Conservation (phyloP, 495 filamentous ascomycete species). For the Aspergillus asperescens region DNA sequence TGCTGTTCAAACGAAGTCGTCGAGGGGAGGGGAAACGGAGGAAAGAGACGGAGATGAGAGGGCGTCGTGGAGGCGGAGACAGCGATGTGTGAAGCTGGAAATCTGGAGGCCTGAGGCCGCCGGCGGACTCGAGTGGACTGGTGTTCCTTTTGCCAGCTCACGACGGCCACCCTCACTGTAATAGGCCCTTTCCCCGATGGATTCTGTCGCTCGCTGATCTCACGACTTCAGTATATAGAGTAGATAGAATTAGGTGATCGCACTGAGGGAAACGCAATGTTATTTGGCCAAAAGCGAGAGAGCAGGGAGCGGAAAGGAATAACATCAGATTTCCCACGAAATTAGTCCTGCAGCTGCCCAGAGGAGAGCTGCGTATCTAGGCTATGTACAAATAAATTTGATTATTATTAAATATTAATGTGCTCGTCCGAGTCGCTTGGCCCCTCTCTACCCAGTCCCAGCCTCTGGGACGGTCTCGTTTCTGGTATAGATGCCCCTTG, state of each 20-base stretch:
- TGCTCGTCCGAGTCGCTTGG: slow-evolving; percentile 10
- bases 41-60: slow-evolving; percentile 5
- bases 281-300: not conserved
- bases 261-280: not conserved
- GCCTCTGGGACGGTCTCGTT: slow-evolving; percentile 13
- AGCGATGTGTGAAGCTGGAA: slow-evolving; percentile 1
- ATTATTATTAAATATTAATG: not conserved
- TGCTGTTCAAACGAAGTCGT: not conserved
- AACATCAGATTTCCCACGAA: not conserved
- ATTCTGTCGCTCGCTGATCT: slow-evolving; percentile 8
- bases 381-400: not conserved
- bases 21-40: not conserved
- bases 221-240: slow-evolving; percentile 5
- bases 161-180: slow-evolving; percentile 1
- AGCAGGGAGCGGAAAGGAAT: not conserved
- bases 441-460: slow-evolving; percentile 7
- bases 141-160: slow-evolving; percentile 6
- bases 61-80: slow-evolving; percentile 15
- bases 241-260: not conserved
- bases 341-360: not conserved
- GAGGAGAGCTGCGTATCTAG: not conserved
- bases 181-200: not conserved
- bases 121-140: too few relatives aligned
- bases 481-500: slow-evolving; percentile 12
- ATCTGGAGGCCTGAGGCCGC: slow-evolving; percentile 13